These are phyloP conservation scores for Phylloporus rhodoxanthus DNA, from an alignment of 768 basidiomycete species.

Conservation along the genomic window DNA sequence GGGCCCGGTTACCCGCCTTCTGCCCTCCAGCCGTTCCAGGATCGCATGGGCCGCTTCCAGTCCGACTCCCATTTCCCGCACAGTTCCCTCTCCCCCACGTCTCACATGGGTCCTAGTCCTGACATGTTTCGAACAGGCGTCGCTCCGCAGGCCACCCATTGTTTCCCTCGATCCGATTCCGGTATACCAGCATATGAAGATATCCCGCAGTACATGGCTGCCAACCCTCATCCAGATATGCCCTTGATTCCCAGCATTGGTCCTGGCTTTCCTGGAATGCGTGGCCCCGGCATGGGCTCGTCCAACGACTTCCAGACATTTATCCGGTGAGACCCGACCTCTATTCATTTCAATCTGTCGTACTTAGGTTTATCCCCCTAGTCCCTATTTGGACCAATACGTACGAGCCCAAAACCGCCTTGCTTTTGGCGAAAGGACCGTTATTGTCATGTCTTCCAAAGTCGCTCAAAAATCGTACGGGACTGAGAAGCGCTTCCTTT, in stretches of 20 bases:
- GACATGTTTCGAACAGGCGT: constrained; percentile 60
- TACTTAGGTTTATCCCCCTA: constrained; percentile 26
- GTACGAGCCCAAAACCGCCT: constrained; percentile 79
- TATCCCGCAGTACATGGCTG: constrained; percentile 50
- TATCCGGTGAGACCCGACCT: constrained; percentile 51
- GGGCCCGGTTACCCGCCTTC: constrained; percentile 45
- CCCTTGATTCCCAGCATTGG: constrained; percentile 58
- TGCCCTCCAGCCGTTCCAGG: constrained; percentile 52
- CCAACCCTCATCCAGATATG: constrained; percentile 50
- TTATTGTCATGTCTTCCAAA: constrained; percentile 96
- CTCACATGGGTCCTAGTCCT: constrained; percentile 46
- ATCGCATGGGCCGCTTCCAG: constrained; percentile 52
- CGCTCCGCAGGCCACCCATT: constrained; percentile 64
- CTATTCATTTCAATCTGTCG: constrained; percentile 15
- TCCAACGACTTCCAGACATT: constrained; percentile 75
- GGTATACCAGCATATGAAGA: constrained; percentile 51
- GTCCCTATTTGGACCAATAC: constrained; percentile 82
- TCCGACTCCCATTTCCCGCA: constrained; percentile 51
- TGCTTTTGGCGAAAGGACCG: constrained; percentile 86
- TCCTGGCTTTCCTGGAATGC: constrained; percentile 59
- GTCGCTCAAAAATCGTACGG: constrained; percentile 98
- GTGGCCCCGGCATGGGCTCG: constrained; percentile 50
- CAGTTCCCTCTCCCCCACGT: constrained; percentile 35
- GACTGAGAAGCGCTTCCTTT: constrained; percentile 91
- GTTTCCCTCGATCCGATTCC: constrained; percentile 45